Evolutionary conservation across 2,329 filamentous ascomycete genomes (phyloP), one percentile per base, ranked within the genome.

Genomic region (Pyricularia grisea): DNA sequence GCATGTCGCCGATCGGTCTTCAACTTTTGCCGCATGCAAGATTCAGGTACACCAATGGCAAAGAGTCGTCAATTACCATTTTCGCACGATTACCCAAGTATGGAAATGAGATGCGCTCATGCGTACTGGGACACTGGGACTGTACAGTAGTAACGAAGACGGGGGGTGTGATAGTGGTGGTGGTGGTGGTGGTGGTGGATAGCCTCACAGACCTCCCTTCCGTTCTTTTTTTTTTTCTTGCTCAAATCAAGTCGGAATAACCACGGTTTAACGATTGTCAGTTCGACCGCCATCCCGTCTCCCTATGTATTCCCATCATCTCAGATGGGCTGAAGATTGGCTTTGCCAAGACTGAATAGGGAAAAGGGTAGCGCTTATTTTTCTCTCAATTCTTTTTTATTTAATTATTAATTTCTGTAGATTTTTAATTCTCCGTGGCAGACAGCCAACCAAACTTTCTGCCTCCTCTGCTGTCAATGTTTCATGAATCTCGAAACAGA

Each of bases 11-110:
- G n/a, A 66, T 31, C 64, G 36, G 66, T 63, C 23, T n/a, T 36
- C 11, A 11, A n/a, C n/a, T 9, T 3, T 69, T 71, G 20, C 42
- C n/a, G 42, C 67, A 72, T 72, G 73, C 72, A 72, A 27, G 33
- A 71, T 69, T 70, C 70, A 74, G 71, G 74, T 68, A 73, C 72
- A 71, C 73, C 72, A 73, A 73, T 74, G 31, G 30, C 20, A 66
- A 36, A 23, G 42, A 50, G 42, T 50, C 42, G 42, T 11, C 42
- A n/a, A 50, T 20, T 50, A 20, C 42, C 42, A 50, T n/a, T n/a
- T 50, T 50, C 20, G 42, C 17, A 50, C 42, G 42, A 50, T n/a
- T n/a, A n/a, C 42, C 42, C 42, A 50, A 50, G 20, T 50, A n/a
- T n/a, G 42, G 42, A 4, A 50, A 50, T n/a, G 42, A 50, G 42